Conservation (phyloP, 2,329 filamentous ascomycete genomes). For the Xylariales sp. region DNA sequence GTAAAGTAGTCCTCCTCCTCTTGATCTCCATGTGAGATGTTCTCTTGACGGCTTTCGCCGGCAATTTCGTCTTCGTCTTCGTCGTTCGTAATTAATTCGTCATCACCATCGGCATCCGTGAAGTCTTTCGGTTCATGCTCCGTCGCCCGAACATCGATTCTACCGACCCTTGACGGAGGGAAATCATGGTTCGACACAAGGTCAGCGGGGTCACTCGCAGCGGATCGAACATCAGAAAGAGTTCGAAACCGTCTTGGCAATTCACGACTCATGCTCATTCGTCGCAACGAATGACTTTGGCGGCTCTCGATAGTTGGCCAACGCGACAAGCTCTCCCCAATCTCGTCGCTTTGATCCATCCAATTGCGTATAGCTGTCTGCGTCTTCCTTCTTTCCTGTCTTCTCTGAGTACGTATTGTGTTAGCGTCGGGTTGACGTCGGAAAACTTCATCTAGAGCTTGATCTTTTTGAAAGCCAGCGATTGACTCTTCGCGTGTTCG, state of each 20-base stretch:
- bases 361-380: slow-evolving; percentile 87
- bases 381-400: slow-evolving; percentile 76
- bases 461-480: slow-evolving; percentile 88
- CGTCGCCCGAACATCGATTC: slow-evolving; percentile 54
- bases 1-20: slow-evolving; percentile 68
- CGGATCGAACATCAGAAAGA: slow-evolving; percentile 68
- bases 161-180: slow-evolving; percentile 44
- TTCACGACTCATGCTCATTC: slow-evolving; percentile 65
- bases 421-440: slow-evolving; percentile 75
- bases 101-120: slow-evolving; percentile 88
- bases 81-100: slow-evolving; percentile 86
- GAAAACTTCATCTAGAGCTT: slow-evolving; percentile 91
- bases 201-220: slow-evolving; percentile 73
- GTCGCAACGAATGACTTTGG: slow-evolving; percentile 60
- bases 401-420: slow-evolving; percentile 68
- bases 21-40: slow-evolving; percentile 45
- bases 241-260: slow-evolving; percentile 59
- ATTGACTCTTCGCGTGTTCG: slow-evolving; percentile 87
- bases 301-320: slow-evolving; percentile 63
- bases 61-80: slow-evolving; percentile 70
- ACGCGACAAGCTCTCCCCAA: slow-evolving; percentile 58
- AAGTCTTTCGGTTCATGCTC: slow-evolving; percentile 66
- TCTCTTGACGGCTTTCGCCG: slow-evolving; percentile 54
- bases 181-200: slow-evolving; percentile 61
- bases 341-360: slow-evolving; percentile 80